phyloP scores from a whole-genome alignment of 345 rosid species.

The Raphanus raphanistrum region DNA sequence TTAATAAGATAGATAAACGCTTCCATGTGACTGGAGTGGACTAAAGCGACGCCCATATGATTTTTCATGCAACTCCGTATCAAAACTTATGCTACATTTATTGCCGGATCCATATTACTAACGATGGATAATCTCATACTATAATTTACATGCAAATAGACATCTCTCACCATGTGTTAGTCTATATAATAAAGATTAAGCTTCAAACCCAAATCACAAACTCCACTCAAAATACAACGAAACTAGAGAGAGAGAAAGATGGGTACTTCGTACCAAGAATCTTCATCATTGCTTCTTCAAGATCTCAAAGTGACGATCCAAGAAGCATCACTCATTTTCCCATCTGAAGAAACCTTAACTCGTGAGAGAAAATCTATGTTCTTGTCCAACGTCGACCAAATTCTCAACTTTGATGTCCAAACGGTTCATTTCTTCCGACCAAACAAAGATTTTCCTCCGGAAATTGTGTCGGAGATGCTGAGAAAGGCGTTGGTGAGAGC shows the following conservation, averaged over 20 bases:
- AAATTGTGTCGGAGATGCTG: slow-evolving; percentile 48
- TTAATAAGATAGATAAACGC: no score
- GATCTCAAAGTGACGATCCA: slow-evolving; percentile 58
- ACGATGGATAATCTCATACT: slow-evolving; percentile 23
- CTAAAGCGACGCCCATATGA: not conserved
- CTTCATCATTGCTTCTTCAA: slow-evolving; percentile 39
- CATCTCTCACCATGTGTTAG: slow-evolving; percentile 14
- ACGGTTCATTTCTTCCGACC: slow-evolving; percentile 71
- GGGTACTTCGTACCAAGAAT: slow-evolving; percentile 42
- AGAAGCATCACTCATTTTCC: slow-evolving; percentile 47
- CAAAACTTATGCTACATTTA: slow-evolving; percentile 9
- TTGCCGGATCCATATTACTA: slow-evolving; percentile 11
- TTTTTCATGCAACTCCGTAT: not conserved
- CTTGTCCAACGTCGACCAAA: slow-evolving; percentile 77
- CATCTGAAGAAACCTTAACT: slow-evolving; percentile 38
- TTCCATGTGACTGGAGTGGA: not conserved
- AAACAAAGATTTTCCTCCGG: slow-evolving; percentile 53
- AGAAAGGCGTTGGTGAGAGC: slow-evolving; percentile 41
- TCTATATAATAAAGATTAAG: slow-evolving; percentile 28
- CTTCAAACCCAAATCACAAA: slow-evolving; percentile 23
- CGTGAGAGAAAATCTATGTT: slow-evolving; percentile 50
- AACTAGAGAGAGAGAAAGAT: slow-evolving; percentile 2
- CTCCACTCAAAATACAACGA: slow-evolving; percentile 4
- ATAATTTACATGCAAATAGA: slow-evolving; percentile 12
- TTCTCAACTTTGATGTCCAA: slow-evolving; percentile 68